phyloP scores from a whole-genome alignment of 108 stramenopile species.

The Nitzschia sp. region DNA sequence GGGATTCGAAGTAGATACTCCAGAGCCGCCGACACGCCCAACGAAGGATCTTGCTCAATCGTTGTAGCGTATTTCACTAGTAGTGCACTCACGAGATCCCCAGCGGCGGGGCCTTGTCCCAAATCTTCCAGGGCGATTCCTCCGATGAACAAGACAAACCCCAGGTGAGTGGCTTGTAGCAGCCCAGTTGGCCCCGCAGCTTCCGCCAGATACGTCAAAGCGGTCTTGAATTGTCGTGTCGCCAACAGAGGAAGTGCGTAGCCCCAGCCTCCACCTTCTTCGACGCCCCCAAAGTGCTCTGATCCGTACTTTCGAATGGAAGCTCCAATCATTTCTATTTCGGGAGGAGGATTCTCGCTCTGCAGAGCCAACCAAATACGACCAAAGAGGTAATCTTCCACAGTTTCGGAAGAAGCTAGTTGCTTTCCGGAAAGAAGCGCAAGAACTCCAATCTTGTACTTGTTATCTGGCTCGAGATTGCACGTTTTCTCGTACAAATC shows the following conservation, averaged over 20 bases:
- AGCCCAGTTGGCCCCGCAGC: conserved; percentile 64
- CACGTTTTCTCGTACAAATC: conserved; percentile 30
- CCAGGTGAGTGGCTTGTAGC: conserved; percentile 74
- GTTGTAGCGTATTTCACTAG: conserved; percentile 44
- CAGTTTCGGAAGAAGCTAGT: conserved; percentile 42
- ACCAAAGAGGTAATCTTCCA: conserved; percentile 83
- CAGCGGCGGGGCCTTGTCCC: conserved; percentile 7
- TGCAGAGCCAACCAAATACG: conserved; percentile 63
- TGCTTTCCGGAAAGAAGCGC: conserved; percentile 39
- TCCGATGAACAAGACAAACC: conserved; percentile 29
- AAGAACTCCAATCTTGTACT: conserved; percentile 36
- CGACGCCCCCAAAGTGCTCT: conserved; percentile 64
- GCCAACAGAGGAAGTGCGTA: conserved; percentile 70
- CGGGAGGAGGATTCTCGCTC: conserved; percentile 31
- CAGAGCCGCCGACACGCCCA: conserved; percentile 31
- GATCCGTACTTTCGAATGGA: conserved; percentile 72
- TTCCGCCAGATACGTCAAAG: conserved; percentile 66
- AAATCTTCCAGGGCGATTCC: conserved; percentile 28
- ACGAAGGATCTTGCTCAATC: conserved; percentile 22
- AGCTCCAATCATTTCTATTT: conserved; percentile 52
- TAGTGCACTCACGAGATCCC: conserved; percentile 35
- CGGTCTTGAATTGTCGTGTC: conserved; percentile 75
- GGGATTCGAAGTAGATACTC: conserved; percentile 54
- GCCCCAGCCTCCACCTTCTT: conserved; percentile 72
- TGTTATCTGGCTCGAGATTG: conserved; percentile 34